Base-by-base conservation (phyloP, 768 basidiomycete genomes). In the Podaxis sp. region DNA sequence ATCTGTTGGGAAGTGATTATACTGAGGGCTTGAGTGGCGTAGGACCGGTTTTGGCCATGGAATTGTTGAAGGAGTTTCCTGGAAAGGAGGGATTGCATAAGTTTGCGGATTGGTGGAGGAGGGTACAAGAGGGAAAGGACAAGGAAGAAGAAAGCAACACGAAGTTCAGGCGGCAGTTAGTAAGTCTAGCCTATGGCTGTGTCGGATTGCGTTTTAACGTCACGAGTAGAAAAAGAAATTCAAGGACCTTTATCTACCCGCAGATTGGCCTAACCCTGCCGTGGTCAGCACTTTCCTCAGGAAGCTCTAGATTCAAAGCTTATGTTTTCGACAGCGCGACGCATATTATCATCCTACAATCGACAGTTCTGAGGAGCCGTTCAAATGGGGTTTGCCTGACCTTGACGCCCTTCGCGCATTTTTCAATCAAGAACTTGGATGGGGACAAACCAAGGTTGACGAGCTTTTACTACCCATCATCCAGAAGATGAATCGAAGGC, bases 351-450 rank as follows among this genome's bases (percentile, higher is more conserved):
- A 95, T 70, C 96, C 96, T 0, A 85, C 88, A 0, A 91, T 96
- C 6, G 95, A 98, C 71, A 84, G 86, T 41, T 96, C 95, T 0
- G 89, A 95, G 60, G 96, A 98, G 65, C 88, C 91, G 0, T 99
- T 99, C 73, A 93, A 94, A 69, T 99, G 96, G 96, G 95, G 93
- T 3, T 78, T 95, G 65, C 94, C 96, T n/a, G 97, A 99, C 72
- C 84, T 99, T 1, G 94, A 97, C 70, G 95, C 89, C 2, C 83
- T 99, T 58, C 87, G 95, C 65, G 75, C 82, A 93, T 91, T 91
- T 69, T 76, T 95, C 58, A 79, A 80, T 20, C 81, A 87, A 57
- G 95, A 97, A 68, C 81, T 98, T 10, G 83, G 87, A 12, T 98
- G 96, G 96, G 76, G 80, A 13, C 84, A 88, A 66, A 73, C 73